A percentile compares a stretch with the other conserved stretches of the same genome.
Conservation (phyloP, 257 asterid species). For the Orobanche coerulescens region DNA sequence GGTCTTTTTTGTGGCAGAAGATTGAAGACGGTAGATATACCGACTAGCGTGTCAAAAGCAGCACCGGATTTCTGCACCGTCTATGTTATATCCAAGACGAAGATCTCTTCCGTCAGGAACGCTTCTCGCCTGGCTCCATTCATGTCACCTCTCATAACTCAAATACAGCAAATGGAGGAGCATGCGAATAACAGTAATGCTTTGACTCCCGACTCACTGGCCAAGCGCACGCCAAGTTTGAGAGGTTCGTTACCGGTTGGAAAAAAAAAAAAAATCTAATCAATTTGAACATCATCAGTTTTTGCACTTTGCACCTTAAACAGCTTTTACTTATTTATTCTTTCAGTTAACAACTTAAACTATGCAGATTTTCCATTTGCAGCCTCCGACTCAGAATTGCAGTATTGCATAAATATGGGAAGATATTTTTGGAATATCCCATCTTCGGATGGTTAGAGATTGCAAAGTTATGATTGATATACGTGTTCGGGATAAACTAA, state of each 20-base stretch:
- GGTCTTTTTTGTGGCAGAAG: conserved; percentile 32
- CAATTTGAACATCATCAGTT: no score
- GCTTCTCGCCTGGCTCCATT: conserved; percentile 61
- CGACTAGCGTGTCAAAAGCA: conserved; percentile 43
- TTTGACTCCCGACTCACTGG: conserved; percentile 8
- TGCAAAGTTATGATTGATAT: no score
- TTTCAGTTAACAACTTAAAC: no score
- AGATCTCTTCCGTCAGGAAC: conserved; percentile 66
- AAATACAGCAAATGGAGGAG: conserved; percentile 33
- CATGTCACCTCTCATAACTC: conserved; percentile 47
- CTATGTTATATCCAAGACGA: conserved; percentile 72
- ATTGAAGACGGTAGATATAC: conserved; percentile 54
- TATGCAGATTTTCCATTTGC: no score
- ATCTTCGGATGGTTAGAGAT: no score
- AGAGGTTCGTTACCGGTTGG: conserved; percentile 20
- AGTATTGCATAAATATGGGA: no score
- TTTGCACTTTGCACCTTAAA: no score
- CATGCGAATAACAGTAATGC: conserved; percentile 20
- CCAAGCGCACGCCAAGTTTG: conserved; percentile 20
- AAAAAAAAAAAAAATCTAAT: no score
- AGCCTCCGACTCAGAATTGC: no score
- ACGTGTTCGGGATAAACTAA: no score
- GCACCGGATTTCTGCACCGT: conserved; percentile 78
- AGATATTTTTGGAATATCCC: no score
- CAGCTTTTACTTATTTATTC: no score